Evolutionary conservation across 805 yeast genomes (phyloP).

Genomic region (Barnettozyma pratensis): DNA sequence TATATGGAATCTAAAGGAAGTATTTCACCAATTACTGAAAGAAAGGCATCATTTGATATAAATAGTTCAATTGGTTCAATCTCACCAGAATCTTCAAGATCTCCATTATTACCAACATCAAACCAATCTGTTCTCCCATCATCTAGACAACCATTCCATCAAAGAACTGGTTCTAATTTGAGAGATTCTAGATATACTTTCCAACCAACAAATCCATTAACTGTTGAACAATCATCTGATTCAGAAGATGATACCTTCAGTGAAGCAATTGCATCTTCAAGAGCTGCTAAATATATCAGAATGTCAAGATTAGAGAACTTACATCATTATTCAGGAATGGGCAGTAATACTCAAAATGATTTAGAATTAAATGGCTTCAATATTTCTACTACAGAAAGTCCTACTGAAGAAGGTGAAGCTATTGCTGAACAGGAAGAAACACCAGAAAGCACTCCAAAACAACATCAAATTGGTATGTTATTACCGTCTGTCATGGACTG

Average conservation of each 20-base stretch:
- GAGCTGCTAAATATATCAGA: conserved; percentile 19
- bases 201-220: not conserved
- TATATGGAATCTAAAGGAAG: not conserved
- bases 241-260: conserved; percentile 8
- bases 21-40: not conserved
- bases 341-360: not conserved
- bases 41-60: not conserved
- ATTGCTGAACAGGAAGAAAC: conserved; percentile 6
- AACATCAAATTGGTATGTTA: conserved; percentile 7
- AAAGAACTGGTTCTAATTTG: not conserved
- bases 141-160: too few relatives aligned
- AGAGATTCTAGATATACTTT: conserved; percentile 3
- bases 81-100: conserved; percentile 8
- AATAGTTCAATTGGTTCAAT: not conserved
- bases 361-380: conserved; percentile 1
- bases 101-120: not conserved
- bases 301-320: conserved; percentile 10
- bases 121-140: not conserved
- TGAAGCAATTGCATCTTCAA: conserved; percentile 14
- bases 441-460: conserved; percentile 11
- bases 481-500: conserved; percentile 8
- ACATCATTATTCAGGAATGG: not conserved
- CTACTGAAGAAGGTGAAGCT: not conserved
- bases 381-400: not conserved
- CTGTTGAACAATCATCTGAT: conserved; percentile 1